Conservation (phyloP, 2,329 filamentous ascomycete species). For the Cladophialophora carrionii region DNA sequence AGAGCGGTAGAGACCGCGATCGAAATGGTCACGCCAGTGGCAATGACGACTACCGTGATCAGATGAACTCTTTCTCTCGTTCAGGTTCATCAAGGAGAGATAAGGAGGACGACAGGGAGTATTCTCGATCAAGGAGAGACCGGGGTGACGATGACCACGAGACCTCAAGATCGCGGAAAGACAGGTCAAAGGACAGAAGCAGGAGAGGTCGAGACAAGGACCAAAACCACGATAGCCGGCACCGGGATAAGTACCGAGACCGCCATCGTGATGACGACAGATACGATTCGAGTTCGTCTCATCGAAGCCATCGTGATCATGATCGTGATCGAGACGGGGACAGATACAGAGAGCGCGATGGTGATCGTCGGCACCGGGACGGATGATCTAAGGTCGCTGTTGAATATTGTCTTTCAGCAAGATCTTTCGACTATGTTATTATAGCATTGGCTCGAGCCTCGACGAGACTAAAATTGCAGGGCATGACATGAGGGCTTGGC, state of each 20-base stretch:
- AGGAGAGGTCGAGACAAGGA: constrained; percentile 39
- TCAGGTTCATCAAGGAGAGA: constrained; percentile 45
- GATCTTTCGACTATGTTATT: neutral
- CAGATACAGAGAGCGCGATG: constrained; percentile 31
- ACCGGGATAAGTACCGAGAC: constrained; percentile 42
- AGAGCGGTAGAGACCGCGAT: constrained; percentile 44
- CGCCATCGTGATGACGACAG: constrained; percentile 40
- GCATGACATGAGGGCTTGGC: too few relatives aligned
- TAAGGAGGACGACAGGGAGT: constrained; percentile 42
- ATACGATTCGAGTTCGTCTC: constrained; percentile 37
- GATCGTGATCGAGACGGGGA: constrained; percentile 37
- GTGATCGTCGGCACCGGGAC: constrained; percentile 37
- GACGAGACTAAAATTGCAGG: neutral
- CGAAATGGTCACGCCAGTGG: constrained; percentile 44
- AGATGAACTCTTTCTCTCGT: constrained; percentile 47
- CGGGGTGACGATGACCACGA: constrained; percentile 31
- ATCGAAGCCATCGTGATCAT: constrained; percentile 39
- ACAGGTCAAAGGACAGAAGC: constrained; percentile 45
- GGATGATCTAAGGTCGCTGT: constrained; percentile 18
- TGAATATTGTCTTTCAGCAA: neutral
- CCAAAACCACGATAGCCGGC: constrained; percentile 43
- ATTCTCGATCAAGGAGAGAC: constrained; percentile 31
- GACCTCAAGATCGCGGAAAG: constrained; percentile 28
- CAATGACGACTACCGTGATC: constrained; percentile 44
- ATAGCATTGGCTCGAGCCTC: neutral